A percentile compares a stretch with the other conserved stretches of the same genome.
These are phyloP conservation scores for Tolypocladium cylindrosporum DNA, from an alignment of 2,329 filamentous ascomycete genomes.

Conservation along the genomic window DNA sequence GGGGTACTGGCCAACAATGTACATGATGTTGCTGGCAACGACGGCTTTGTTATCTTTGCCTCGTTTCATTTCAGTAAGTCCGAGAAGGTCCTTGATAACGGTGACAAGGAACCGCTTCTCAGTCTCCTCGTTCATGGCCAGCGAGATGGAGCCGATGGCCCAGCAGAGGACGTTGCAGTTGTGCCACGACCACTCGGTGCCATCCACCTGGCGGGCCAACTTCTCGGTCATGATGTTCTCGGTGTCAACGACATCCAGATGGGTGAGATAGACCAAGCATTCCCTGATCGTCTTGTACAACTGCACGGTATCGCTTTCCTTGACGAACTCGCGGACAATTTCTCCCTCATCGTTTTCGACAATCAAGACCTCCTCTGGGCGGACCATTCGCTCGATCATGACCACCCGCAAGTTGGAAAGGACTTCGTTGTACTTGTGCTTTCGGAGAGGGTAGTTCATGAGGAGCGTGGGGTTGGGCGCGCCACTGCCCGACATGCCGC, in stretches of 20 bases:
- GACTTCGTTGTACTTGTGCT: conserved; percentile 96
- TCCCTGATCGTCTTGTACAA: conserved; percentile 98
- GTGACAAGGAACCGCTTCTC: conserved; percentile 98
- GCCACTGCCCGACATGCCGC: conserved; percentile 65
- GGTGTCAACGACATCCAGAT: conserved; percentile 93
- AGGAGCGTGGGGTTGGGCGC: conserved; percentile 79
- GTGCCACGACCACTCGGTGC: conserved; percentile 95
- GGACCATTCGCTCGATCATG: conserved; percentile 99
- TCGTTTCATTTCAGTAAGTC: conserved; percentile 96
- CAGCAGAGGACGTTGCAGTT: conserved; percentile 99
- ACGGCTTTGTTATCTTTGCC: conserved; percentile 99
- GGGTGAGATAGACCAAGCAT: conserved; percentile 92
- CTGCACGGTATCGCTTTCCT: conserved; percentile 98
- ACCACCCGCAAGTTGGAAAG: conserved; percentile 89
- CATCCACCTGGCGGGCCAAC: conserved; percentile 87
- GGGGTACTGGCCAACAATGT: conserved; percentile 97
- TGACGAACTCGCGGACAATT: conserved; percentile 97
- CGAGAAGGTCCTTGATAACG: conserved; percentile 95
- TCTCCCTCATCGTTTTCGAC: conserved; percentile 99
- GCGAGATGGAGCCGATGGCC: conserved; percentile 97
- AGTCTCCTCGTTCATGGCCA: conserved; percentile 98
- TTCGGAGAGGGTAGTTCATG: conserved; percentile 83
- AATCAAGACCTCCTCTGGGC: conserved; percentile 93
- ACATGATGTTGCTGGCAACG: conserved; percentile 99
- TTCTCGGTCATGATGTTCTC: conserved; percentile 99